These are phyloP conservation scores for Eimeria brunetti DNA, from an alignment of 169 alveolate species.

Conservation along the genomic window DNA sequence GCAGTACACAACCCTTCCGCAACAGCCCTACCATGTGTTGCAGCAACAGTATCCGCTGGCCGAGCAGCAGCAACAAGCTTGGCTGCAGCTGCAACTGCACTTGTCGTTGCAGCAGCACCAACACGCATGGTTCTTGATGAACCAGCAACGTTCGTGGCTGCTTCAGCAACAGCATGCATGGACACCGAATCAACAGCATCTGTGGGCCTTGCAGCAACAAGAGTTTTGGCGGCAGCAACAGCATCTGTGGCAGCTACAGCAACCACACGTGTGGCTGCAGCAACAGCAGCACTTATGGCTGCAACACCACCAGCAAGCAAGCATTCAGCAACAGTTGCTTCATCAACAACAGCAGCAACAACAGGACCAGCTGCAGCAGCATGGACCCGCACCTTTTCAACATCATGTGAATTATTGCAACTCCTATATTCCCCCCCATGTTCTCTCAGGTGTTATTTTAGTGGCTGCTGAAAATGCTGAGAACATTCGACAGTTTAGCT, in stretches of 20 bases:
- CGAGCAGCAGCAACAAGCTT: conserved; percentile 46
- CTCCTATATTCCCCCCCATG: neutral
- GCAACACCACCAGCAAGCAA: conserved; percentile 16
- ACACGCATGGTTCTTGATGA: neutral
- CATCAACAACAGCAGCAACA: conserved; percentile 1
- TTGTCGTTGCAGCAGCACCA: conserved; percentile 37
- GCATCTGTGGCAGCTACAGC: conserved; percentile 18
- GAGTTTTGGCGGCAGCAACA: conserved; percentile 4
- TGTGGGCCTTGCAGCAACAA: conserved; percentile 40
- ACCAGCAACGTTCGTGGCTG: conserved; percentile 27
- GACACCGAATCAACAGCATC: conserved; percentile 11
- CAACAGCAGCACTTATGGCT: conserved; percentile 32
- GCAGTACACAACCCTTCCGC: neutral
- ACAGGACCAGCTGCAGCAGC: neutral
- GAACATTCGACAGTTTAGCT: neutral
- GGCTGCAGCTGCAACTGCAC: conserved; percentile 16
- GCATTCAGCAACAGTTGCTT: neutral
- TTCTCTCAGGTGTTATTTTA: neutral
- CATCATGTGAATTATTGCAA: neutral
- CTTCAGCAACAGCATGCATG: conserved; percentile 12
- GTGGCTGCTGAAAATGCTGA: conserved; percentile 13
- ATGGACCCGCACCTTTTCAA: neutral
- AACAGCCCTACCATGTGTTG: neutral
- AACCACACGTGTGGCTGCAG: conserved; percentile 10
- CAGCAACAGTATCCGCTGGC: neutral